Evolutionary conservation across 768 basidiomycete species (phyloP).

Genomic region (Calocera viscosa): DNA sequence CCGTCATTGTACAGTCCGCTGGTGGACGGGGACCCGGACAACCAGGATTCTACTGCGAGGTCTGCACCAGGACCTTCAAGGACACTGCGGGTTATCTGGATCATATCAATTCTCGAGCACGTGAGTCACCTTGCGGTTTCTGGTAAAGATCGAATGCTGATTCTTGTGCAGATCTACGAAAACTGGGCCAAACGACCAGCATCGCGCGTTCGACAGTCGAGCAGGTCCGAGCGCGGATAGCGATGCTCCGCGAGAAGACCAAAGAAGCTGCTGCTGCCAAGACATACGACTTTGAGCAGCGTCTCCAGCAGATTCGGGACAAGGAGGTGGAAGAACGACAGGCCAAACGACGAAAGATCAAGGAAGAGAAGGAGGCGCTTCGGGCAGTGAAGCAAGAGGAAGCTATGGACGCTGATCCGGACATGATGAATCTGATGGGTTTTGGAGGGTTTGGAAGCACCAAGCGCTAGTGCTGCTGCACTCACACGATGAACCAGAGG

Average conservation of each 20-base stretch:
- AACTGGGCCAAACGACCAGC: constrained; percentile 90
- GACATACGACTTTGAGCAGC: constrained; percentile 87
- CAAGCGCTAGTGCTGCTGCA: constrained; percentile 46
- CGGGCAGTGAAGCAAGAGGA: constrained; percentile 36
- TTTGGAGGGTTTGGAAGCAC: constrained; percentile 79
- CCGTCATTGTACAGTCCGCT: constrained; percentile 80
- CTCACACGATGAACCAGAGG: not conserved
- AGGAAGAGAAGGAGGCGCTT: constrained; percentile 60
- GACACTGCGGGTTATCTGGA: constrained; percentile 90
- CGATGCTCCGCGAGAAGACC: constrained; percentile 73
- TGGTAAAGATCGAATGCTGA: not conserved
- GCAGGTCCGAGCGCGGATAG: constrained; percentile 87
- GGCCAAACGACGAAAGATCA: constrained; percentile 66
- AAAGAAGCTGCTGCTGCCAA: constrained; percentile 71
- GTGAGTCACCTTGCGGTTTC: constrained; percentile 39
- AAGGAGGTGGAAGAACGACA: constrained; percentile 55
- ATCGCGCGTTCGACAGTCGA: constrained; percentile 79
- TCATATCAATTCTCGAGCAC: constrained; percentile 86
- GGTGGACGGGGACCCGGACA: constrained; percentile 76
- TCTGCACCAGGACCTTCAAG: constrained; percentile 83
- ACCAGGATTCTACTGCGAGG: constrained; percentile 88
- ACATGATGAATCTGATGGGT: constrained; percentile 78
- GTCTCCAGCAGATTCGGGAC: constrained; percentile 67
- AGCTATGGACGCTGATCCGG: constrained; percentile 31
- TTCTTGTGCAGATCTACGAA: constrained; percentile 60